phyloP scores from a whole-genome alignment of 148 eudicot genomes.

The Rhododendron kiyosumense region DNA sequence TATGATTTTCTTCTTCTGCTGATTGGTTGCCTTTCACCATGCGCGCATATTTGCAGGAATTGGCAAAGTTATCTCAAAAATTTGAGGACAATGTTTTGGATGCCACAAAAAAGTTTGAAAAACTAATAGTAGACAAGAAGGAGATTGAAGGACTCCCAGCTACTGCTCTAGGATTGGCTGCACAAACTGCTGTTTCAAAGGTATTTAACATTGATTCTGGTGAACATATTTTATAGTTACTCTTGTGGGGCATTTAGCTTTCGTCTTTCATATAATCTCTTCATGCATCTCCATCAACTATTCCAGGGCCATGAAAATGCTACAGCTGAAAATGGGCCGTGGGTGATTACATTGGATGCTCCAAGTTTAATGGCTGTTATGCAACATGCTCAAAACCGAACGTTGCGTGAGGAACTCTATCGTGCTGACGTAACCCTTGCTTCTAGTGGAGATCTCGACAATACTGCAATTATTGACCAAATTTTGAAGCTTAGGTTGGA shows the following conservation, averaged over 20 bases:
- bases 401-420: constrained; percentile 91
- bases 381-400: constrained; percentile 86
- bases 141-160: constrained; percentile 92
- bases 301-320: constrained; percentile 93
- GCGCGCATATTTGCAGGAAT: constrained; percentile 43
- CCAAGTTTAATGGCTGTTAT: constrained; percentile 88
- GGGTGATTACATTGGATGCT: constrained; percentile 92
- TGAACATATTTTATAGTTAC: not conserved
- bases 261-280: constrained; percentile 5
- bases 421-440: constrained; percentile 90
- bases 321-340: constrained; percentile 88
- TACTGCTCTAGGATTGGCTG: constrained; percentile 86
- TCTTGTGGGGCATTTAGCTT: constrained; percentile 3
- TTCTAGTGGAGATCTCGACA: constrained; percentile 89
- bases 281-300: constrained; percentile 6
- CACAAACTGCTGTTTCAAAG: constrained; percentile 94
- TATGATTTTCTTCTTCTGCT: not conserved
- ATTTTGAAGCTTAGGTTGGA: constrained; percentile 85
- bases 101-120: constrained; percentile 96
- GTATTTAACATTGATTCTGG: constrained; percentile 25
- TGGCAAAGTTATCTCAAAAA: constrained; percentile 76
- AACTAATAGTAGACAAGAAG: constrained; percentile 71
- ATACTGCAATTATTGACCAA: constrained; percentile 74
- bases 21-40: not conserved
- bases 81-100: constrained; percentile 94